Percentiles rank a stretch among this genome's conserved stretches.
phyloP scores from a whole-genome alignment of 208 protist genomes.

The Trypanosoma scelopori region DNA sequence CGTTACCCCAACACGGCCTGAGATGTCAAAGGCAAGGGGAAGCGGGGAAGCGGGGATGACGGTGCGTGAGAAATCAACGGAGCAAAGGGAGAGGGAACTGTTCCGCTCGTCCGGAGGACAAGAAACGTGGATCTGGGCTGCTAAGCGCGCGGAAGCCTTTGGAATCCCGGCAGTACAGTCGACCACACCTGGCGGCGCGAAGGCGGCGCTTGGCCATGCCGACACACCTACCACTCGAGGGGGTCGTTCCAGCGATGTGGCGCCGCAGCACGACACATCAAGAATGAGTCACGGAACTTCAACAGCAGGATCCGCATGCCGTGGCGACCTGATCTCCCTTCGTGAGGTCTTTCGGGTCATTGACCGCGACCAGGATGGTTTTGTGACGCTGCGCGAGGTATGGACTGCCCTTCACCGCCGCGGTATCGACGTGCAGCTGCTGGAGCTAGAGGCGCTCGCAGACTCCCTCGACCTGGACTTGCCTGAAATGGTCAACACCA shows the following conservation, averaged over 20 bases:
- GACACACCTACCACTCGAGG: background rate
- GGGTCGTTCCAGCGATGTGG: background rate
- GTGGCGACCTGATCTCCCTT: conserved; percentile 24
- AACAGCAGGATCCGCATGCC: background rate
- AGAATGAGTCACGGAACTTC: conserved; percentile 12
- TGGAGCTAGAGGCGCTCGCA: conserved; percentile 61
- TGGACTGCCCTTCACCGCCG: conserved; percentile 29
- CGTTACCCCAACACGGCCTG: background rate
- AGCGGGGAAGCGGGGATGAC: no score
- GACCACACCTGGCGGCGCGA: background rate
- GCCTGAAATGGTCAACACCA: background rate
- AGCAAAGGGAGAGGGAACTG: background rate
- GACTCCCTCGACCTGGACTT: conserved; percentile 52
- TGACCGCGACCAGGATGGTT: conserved; percentile 14
- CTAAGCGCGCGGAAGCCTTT: background rate
- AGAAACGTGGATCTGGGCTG: background rate
- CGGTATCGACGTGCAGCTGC: conserved; percentile 33
- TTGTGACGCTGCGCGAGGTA: conserved; percentile 38
- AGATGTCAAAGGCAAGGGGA: background rate
- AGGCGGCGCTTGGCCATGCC: background rate
- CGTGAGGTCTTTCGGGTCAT: conserved; percentile 27
- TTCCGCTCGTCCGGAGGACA: background rate
- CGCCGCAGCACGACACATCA: conserved; percentile 3
- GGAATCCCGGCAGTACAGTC: background rate
- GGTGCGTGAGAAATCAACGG: background rate